These are phyloP conservation scores for Hanseniaspora guilliermondii DNA, from an alignment of 805 yeast species.

Conservation along the genomic window DNA sequence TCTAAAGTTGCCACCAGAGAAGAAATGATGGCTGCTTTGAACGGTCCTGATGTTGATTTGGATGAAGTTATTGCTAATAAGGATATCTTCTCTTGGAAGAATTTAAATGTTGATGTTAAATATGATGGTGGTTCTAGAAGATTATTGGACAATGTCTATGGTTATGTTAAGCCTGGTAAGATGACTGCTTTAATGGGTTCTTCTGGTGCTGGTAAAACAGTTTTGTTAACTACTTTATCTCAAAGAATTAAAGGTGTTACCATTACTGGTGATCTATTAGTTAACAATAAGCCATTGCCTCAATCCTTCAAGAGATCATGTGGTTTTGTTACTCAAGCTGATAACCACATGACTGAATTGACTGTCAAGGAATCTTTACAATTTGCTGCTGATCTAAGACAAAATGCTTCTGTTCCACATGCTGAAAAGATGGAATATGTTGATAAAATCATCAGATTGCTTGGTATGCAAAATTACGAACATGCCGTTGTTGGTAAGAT, in stretches of 20 bases:
- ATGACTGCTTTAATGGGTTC: conserved; percentile 76
- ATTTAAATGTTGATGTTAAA: conserved; percentile 52
- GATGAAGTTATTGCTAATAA: conserved; percentile 28
- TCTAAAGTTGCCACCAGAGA: conserved; percentile 31
- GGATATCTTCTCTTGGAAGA: conserved; percentile 60
- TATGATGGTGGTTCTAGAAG: conserved; percentile 48
- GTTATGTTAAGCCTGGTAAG: conserved; percentile 71
- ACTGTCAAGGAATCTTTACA: conserved; percentile 65
- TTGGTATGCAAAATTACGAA: conserved; percentile 58
- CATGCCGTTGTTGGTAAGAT: conserved; percentile 68
- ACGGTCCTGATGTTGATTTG: conserved; percentile 26
- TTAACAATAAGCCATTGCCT: conserved; percentile 50
- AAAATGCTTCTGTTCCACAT: conserved; percentile 42
- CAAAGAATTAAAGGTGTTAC: conserved; percentile 61
- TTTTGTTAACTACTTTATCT: conserved; percentile 58
- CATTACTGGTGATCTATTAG: conserved; percentile 58
- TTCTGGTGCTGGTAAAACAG: conserved; percentile 81
- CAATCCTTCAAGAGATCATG: conserved; percentile 62
- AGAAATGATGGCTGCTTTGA: conserved; percentile 30
- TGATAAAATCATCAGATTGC: conserved; percentile 50
- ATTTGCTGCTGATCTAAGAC: conserved; percentile 63
- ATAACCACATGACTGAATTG: conserved; percentile 53
- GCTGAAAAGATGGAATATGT: conserved; percentile 55
- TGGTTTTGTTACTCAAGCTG: conserved; percentile 76
- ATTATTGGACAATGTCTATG: conserved; percentile 44